Percentiles rank a stretch among this genome's conserved stretches.
Conservation (phyloP, 202 grass and related monocot genomes). For the Carex arenaria region DNA sequence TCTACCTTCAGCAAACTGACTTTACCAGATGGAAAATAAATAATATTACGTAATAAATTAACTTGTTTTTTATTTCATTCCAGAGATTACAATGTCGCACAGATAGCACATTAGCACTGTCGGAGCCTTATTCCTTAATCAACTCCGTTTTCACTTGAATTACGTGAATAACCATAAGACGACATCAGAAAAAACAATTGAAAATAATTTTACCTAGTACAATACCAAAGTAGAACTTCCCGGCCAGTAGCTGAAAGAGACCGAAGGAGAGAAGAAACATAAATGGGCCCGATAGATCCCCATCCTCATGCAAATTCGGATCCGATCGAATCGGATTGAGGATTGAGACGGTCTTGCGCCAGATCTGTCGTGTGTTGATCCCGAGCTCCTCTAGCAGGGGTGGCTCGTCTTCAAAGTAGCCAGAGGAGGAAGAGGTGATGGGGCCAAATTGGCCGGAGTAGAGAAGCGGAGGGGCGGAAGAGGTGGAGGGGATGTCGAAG, state of each 20-base stretch:
- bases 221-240: constrained; percentile 44
- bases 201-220: constrained; percentile 19
- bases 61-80: neutral
- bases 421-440: neutral
- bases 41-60: neutral
- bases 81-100: neutral
- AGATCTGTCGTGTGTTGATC: constrained; percentile 54
- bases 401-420: constrained; percentile 38
- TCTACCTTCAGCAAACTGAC: neutral
- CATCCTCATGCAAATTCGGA: constrained; percentile 33
- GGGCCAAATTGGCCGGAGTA: neutral
- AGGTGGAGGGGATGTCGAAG: constrained; percentile 31
- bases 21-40: neutral
- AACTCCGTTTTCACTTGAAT: neutral
- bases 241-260: constrained; percentile 43
- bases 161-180: neutral
- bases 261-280: constrained; percentile 41
- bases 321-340: constrained; percentile 34
- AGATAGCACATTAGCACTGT: neutral
- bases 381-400: constrained; percentile 43
- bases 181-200: neutral
- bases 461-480: constrained; percentile 19
- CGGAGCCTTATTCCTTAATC: neutral
- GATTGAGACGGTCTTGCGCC: constrained; percentile 42
- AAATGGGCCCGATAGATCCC: constrained; percentile 38